Percentiles rank a stretch among this genome's conserved stretches.
These are phyloP conservation scores for Incumbomyces delicatus DNA, from an alignment of 2,329 filamentous ascomycete genomes.

Conservation along the genomic window DNA sequence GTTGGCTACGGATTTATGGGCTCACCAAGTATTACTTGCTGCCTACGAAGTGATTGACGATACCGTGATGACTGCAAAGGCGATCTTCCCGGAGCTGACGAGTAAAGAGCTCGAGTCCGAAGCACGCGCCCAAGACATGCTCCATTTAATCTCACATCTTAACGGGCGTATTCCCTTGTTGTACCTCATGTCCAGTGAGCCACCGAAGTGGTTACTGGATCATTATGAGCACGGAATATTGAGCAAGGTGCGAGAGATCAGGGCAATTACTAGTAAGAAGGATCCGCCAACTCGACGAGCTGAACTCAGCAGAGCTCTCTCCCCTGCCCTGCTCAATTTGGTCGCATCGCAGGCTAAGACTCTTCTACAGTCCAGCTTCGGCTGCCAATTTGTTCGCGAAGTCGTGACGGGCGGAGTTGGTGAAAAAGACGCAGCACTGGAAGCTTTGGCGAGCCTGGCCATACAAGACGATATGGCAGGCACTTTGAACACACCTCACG, in stretches of 20 bases:
- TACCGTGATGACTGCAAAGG: conserved; percentile 76
- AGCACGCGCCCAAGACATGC: conserved; percentile 34
- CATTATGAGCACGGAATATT: conserved; percentile 59
- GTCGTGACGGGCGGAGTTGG: conserved; percentile 66
- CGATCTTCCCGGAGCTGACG: conserved; percentile 77
- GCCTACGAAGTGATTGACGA: conserved; percentile 91
- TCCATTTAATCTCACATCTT: conserved; percentile 34
- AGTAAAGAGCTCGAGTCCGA: conserved; percentile 48
- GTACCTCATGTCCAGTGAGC: conserved; percentile 64
- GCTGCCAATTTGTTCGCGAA: conserved; percentile 77
- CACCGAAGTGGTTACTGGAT: conserved; percentile 54
- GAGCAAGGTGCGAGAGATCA: conserved; percentile 66
- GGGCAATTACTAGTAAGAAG: conserved; percentile 84
- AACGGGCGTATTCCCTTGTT: conserved; percentile 57
- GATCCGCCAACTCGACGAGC: conserved; percentile 64
- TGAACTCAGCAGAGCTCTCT: conserved; percentile 66
- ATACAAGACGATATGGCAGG: conserved; percentile 31
- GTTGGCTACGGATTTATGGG: conserved; percentile 72
- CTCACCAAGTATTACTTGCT: conserved; percentile 70
- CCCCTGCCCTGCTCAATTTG: conserved; percentile 63
- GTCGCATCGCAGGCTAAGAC: conserved; percentile 59
- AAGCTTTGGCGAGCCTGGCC: conserved; percentile 49
- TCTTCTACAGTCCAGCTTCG: conserved; percentile 66
- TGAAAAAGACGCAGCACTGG: conserved; percentile 65
- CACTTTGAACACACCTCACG: conserved; percentile 54